These are phyloP conservation scores for Zymoseptoria pseudotritici DNA, from an alignment of 2,329 filamentous ascomycete species.

Conservation along the genomic window DNA sequence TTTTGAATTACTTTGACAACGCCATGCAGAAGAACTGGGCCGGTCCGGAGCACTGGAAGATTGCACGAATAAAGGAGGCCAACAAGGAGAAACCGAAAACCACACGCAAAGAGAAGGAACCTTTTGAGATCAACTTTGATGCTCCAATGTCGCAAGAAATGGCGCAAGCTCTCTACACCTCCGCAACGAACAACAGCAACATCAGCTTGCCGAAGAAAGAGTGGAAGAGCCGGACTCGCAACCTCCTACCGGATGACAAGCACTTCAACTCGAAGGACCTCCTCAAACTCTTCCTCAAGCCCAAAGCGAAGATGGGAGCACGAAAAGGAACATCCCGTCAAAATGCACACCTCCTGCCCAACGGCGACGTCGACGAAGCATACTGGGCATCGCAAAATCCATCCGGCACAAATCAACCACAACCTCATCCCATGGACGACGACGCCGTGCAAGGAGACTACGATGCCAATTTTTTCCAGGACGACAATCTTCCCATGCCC, in stretches of 20 bases:
- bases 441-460: slow-evolving; percentile 71
- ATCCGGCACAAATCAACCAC: slow-evolving; percentile 29
- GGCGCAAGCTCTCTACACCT: slow-evolving; percentile 72
- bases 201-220: slow-evolving; percentile 89
- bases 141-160: slow-evolving; percentile 63
- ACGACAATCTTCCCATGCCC: slow-evolving; percentile 63
- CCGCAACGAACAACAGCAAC: slow-evolving; percentile 68
- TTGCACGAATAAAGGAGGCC: slow-evolving; percentile 76
- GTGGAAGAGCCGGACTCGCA: slow-evolving; percentile 88
- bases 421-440: slow-evolving; percentile 30
- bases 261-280: slow-evolving; percentile 94
- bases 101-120: slow-evolving; percentile 93
- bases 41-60: slow-evolving; percentile 97
- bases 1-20: slow-evolving; percentile 96
- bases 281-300: slow-evolving; percentile 85
- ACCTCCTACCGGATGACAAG: slow-evolving; percentile 93
- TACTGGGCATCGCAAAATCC: slow-evolving; percentile 78
- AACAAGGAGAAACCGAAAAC: slow-evolving; percentile 56
- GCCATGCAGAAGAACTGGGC: slow-evolving; percentile 96
- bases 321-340: slow-evolving; percentile 41
- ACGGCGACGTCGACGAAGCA: slow-evolving; percentile 83
- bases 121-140: slow-evolving; percentile 87
- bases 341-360: slow-evolving; percentile 41
- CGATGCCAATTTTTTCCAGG: slow-evolving; percentile 95
- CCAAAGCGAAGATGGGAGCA: slow-evolving; percentile 73